These are phyloP conservation scores for Taphrina confusa DNA, from an alignment of 1,139 yeast species.

Conservation along the genomic window DNA sequence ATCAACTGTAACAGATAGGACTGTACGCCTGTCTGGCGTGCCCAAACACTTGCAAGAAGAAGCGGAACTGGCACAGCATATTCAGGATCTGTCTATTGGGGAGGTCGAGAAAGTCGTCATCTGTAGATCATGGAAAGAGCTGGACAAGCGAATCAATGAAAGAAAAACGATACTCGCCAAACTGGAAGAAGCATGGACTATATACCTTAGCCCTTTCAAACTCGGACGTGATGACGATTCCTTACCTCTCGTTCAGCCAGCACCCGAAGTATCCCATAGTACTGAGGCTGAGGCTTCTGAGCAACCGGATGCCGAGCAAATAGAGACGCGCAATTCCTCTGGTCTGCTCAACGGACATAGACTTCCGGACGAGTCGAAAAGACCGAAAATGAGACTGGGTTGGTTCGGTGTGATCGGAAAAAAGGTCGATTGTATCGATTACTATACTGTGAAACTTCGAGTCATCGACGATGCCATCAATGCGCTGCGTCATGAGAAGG, in stretches of 20 bases:
- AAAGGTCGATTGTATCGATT: conserved; percentile 64
- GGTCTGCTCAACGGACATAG: conserved; percentile 2
- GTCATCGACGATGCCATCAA: conserved; percentile 60
- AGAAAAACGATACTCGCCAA: conserved; percentile 58
- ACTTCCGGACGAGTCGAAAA: conserved; percentile 36
- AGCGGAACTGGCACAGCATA: conserved; percentile 65
- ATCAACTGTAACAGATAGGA: conserved; percentile 87
- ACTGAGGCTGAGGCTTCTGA: neutral
- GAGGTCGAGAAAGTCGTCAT: conserved; percentile 72
- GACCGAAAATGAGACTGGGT: conserved; percentile 53
- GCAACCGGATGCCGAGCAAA: neutral
- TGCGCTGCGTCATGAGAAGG: conserved; percentile 50
- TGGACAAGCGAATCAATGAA: conserved; percentile 64
- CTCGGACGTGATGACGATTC: conserved; percentile 19
- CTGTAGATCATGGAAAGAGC: conserved; percentile 79
- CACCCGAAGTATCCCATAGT: neutral
- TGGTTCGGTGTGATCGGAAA: conserved; percentile 58
- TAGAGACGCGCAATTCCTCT: conserved; percentile 7
- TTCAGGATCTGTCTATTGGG: conserved; percentile 77
- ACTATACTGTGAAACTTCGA: conserved; percentile 59
- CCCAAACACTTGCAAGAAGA: conserved; percentile 78
- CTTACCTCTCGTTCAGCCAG: conserved; percentile 30
- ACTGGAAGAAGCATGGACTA: conserved; percentile 76
- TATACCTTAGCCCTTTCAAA: conserved; percentile 49
- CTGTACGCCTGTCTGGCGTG: conserved; percentile 86